Evolutionary conservation across 2,329 filamentous ascomycete species (phyloP), one percentile per base, ranked within the genome.

Genomic region (Fusarium hainanense): DNA sequence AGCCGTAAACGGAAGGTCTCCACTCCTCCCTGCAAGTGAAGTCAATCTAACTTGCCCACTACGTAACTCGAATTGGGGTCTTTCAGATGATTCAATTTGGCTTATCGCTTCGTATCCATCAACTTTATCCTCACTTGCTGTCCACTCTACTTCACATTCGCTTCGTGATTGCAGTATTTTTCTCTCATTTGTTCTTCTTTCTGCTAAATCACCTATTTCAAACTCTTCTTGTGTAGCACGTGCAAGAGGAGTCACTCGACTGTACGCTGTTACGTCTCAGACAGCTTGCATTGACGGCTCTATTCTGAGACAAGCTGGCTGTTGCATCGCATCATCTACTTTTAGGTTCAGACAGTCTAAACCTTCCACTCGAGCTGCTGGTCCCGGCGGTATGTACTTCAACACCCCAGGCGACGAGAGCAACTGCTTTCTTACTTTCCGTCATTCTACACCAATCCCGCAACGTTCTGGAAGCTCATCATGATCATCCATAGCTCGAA

Each of bases 401-500:
- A 28, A 21, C 34, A 50, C 37, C 57, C 42, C 32, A n/a, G 61
- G 44, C 41, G 50, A 70, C 63, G 27, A 57, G 25, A 34, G 41
- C 14, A 48, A n/a, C 41, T 20, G 30, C 20, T 55, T 43, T 44
- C 20, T 48, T 41, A 34, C 16, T 37, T 40, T 32, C 7, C 23
- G 14, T 23, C n/a, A 12, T 21, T 34, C 44, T n/a, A 25, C 44
- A 28, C 27, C 57, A 28, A 27, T 48, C 21, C n/a, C 50, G 9
- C 43, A 65, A 52, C 54, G 7, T 57, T 27, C 20, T 28, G 13
- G 27, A 71, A 63, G 56, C 74, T 77, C 66, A 77, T 70, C 47
- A 76, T 77, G 70, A 76, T 76, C 9, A 62, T 73, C n/a, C 70
- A 71, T 55, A 76, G 71, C 62, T 65, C 71, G n/a, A 47, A 57